phyloP scores from a whole-genome alignment of 176 grass and related monocot species.

The Canna indica region DNA sequence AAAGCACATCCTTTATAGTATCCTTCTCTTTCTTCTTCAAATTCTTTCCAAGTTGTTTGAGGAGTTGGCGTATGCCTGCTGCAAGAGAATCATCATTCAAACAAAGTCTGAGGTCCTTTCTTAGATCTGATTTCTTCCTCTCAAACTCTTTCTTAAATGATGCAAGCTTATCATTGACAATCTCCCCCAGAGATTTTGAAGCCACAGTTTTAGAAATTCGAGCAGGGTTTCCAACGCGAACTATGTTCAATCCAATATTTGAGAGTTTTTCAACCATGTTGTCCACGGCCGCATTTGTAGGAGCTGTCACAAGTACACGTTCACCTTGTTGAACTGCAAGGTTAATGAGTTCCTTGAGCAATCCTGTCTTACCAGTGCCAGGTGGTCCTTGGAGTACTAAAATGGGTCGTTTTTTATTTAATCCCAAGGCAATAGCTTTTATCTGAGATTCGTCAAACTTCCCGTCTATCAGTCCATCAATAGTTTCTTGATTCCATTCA shows the following conservation, averaged over 20 bases:
- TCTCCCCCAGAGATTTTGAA: constrained; percentile 72
- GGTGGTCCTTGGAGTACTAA: constrained; percentile 85
- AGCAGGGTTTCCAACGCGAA: constrained; percentile 90
- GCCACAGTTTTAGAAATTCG: constrained; percentile 56
- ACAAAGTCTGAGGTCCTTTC: constrained; percentile 82
- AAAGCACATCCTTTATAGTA: constrained; percentile 73
- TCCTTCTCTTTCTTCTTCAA: constrained; percentile 86
- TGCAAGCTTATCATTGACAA: constrained; percentile 62
- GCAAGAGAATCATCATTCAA: constrained; percentile 88
- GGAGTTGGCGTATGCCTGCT: constrained; percentile 75
- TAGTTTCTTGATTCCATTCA: constrained; percentile 37
- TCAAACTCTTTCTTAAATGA: constrained; percentile 79
- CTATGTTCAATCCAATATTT: constrained; percentile 55
- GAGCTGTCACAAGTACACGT: constrained; percentile 69
- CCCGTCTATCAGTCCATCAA: constrained; percentile 35
- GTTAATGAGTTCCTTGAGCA: constrained; percentile 65
- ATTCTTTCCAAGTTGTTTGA: constrained; percentile 83
- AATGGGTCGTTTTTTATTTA: constrained; percentile 80
- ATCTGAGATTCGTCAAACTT: constrained; percentile 67
- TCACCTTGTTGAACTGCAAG: constrained; percentile 78
- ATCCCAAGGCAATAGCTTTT: constrained; percentile 64
- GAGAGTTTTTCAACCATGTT: constrained; percentile 83
- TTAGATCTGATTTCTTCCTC: constrained; percentile 80
- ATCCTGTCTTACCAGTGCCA: constrained; percentile 79
- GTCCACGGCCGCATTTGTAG: constrained; percentile 77